Evolutionary conservation across 2,329 filamentous ascomycete genomes (phyloP).

Genomic region (Hymenoscyphus scutula): DNA sequence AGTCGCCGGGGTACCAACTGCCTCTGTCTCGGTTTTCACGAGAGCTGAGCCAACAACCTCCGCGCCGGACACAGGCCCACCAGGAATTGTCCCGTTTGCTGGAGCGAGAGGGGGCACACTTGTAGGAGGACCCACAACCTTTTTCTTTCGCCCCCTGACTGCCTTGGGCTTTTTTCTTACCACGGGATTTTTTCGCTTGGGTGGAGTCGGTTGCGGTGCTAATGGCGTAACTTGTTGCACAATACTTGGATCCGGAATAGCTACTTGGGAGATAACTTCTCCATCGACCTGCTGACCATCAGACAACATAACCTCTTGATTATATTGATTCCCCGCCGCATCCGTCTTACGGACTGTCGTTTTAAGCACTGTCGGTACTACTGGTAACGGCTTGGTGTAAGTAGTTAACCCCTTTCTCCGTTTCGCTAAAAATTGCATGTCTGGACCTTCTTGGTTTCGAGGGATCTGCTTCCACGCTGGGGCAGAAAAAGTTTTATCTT

Average conservation of each 20-base stretch:
- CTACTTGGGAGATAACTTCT: slow-evolving; percentile 67
- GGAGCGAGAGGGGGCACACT: slow-evolving; percentile 24
- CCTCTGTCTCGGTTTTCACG: slow-evolving; percentile 29
- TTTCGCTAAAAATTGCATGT: slow-evolving; percentile 57
- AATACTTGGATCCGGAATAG: slow-evolving; percentile 59
- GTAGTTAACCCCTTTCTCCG: slow-evolving; percentile 60
- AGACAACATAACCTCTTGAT: slow-evolving; percentile 78
- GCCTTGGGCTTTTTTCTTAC: slow-evolving; percentile 75
- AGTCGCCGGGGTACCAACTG: slow-evolving; percentile 15
- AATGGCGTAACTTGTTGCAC: slow-evolving; percentile 34
- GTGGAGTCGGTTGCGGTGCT: slow-evolving; percentile 45
- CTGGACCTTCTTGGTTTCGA: slow-evolving; percentile 53
- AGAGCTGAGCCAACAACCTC: slow-evolving; percentile 15
- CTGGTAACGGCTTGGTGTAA: slow-evolving; percentile 46
- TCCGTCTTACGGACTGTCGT: slow-evolving; percentile 79
- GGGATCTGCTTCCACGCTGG: slow-evolving; percentile 62
- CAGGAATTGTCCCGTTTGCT: slow-evolving; percentile 13
- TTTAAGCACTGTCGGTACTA: slow-evolving; percentile 63
- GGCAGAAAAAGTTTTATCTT: slow-evolving; percentile 52
- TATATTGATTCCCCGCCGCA: slow-evolving; percentile 74
- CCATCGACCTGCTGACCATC: slow-evolving; percentile 79
- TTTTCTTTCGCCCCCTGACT: slow-evolving; percentile 74
- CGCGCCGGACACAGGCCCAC: background rate
- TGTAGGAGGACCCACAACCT: slow-evolving; percentile 40
- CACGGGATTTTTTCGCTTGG: slow-evolving; percentile 55